Percentiles rank a stretch among this genome's conserved stretches.
Evolutionary conservation across 2,329 filamentous ascomycete species (phyloP).

Genomic region (Mollisia scopiformis): DNA sequence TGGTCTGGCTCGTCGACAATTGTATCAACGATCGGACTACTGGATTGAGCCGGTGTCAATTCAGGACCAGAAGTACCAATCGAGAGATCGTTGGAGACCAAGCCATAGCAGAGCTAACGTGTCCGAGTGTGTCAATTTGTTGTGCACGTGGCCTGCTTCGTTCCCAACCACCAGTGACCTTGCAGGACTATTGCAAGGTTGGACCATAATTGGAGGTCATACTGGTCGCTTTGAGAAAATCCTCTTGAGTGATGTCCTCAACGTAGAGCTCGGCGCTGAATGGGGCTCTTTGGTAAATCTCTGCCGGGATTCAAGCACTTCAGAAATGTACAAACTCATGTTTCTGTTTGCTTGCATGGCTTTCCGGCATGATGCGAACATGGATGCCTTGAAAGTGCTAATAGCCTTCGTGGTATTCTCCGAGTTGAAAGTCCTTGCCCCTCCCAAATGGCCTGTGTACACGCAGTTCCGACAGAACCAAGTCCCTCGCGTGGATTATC

Average conservation of each 20-base stretch:
- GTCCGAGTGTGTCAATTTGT: constrained; percentile 29
- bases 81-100: constrained; percentile 17
- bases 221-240: constrained; percentile 30
- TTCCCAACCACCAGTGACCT: constrained; percentile 33
- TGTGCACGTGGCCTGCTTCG: constrained; percentile 29
- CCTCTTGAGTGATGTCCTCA: constrained; percentile 44
- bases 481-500: constrained; percentile 35
- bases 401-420: constrained; percentile 47
- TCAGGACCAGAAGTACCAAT: constrained; percentile 7
- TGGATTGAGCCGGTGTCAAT: background rate
- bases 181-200: constrained; percentile 34
- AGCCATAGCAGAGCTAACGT: constrained; percentile 19
- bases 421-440: constrained; percentile 41
- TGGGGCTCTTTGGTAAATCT: constrained; percentile 49
- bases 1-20: constrained; percentile 14
- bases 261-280: constrained; percentile 39
- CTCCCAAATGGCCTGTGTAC: constrained; percentile 42
- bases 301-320: constrained; percentile 32
- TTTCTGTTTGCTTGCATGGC: constrained; percentile 50
- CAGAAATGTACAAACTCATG: constrained; percentile 43
- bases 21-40: constrained; percentile 7
- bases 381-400: constrained; percentile 46
- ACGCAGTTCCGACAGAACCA: constrained; percentile 40
- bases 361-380: constrained; percentile 43
- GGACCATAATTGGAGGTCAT: constrained; percentile 44